A percentile compares a stretch with the other conserved stretches of the same genome.
These are phyloP conservation scores for Amylocarpus encephaloides DNA, from an alignment of 2,329 filamentous ascomycete species.

Conservation along the genomic window DNA sequence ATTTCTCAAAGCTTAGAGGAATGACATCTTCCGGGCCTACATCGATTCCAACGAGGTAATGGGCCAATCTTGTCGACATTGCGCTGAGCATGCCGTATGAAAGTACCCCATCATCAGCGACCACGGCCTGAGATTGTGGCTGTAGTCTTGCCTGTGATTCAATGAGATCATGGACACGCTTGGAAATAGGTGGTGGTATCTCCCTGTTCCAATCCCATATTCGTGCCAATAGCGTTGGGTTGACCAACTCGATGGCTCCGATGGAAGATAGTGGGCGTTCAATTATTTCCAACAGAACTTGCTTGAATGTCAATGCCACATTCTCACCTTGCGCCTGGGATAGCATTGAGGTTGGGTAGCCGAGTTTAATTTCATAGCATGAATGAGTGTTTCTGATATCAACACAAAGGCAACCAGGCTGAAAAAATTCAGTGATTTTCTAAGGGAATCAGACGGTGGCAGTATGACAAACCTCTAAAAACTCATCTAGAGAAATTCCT, in stretches of 20 bases:
- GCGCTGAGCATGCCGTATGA: neutral
- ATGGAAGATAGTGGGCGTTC: neutral
- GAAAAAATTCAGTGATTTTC: no score
- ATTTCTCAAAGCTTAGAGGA: neutral
- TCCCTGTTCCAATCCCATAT: neutral
- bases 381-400: no score
- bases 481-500: no score
- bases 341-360: conserved; percentile 23
- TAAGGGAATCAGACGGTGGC: no score
- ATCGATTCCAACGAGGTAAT: neutral
- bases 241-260: neutral
- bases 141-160: neutral
- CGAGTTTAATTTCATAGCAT: conserved; percentile 31
- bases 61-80: neutral
- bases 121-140: neutral
- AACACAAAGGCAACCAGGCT: no score
- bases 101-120: neutral
- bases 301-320: neutral
- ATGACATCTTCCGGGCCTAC: conserved; percentile 1
- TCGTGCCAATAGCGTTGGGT: neutral
- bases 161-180: neutral
- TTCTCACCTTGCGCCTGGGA: neutral
- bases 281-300: neutral
- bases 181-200: neutral
- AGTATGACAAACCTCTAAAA: no score